Evolutionary conservation across 2,329 filamentous ascomycete species (phyloP).

Genomic region (Claviceps pazoutovae): DNA sequence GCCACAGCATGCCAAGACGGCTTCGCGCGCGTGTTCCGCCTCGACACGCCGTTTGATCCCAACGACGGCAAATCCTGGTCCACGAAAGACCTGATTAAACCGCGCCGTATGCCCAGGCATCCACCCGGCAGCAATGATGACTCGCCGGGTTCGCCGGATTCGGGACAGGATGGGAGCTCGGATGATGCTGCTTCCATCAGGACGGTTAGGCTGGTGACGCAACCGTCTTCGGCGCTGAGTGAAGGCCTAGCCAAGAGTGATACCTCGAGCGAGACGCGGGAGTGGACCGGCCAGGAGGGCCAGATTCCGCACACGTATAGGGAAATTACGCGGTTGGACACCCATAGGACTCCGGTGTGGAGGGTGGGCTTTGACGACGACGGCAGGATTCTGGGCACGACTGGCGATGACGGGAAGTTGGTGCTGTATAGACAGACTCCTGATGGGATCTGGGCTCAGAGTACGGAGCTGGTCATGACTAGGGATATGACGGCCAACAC

Average conservation of each 20-base stretch:
- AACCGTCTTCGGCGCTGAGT: constrained; percentile 32
- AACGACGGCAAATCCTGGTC: constrained; percentile 38
- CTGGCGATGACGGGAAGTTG: constrained; percentile 60
- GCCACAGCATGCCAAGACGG: constrained; percentile 92
- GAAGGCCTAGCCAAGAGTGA: constrained; percentile 39
- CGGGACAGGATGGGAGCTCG: constrained; percentile 16
- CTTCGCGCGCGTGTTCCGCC: constrained; percentile 72
- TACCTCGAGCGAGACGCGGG: constrained; percentile 28
- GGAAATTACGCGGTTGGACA: constrained; percentile 53
- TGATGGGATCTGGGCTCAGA: constrained; percentile 44
- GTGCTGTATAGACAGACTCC: constrained; percentile 48
- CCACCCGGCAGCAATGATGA: neutral
- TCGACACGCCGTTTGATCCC: constrained; percentile 44
- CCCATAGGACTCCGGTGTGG: constrained; percentile 60
- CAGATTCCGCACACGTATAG: constrained; percentile 49
- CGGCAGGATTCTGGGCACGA: constrained; percentile 61
- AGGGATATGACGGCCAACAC: constrained; percentile 39
- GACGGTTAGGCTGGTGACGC: constrained; percentile 16
- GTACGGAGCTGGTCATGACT: constrained; percentile 44
- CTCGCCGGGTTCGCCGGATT: constrained; percentile 7
- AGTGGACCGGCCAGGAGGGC: constrained; percentile 45
- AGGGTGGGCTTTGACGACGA: constrained; percentile 55
- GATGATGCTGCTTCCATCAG: constrained; percentile 9
- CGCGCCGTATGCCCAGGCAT: neutral
- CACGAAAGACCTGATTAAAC: constrained; percentile 27